These are phyloP conservation scores for Tetrapisispora fleetii DNA, from an alignment of 805 yeast genomes.

Conservation along the genomic window DNA sequence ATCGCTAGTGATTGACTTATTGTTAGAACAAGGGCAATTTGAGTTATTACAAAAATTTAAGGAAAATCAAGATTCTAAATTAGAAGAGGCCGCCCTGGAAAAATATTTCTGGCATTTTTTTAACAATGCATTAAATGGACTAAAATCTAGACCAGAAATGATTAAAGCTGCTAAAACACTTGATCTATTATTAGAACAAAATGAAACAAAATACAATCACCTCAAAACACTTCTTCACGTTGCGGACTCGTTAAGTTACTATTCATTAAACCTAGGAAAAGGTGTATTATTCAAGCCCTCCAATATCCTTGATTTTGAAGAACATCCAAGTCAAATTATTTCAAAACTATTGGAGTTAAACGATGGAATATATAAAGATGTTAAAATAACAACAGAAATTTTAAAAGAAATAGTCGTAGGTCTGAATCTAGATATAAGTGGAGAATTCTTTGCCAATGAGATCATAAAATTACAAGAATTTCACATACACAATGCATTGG, in stretches of 20 bases:
- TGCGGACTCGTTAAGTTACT: conserved; percentile 24
- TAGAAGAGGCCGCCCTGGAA: conserved; percentile 13
- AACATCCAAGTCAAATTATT: conserved; percentile 31
- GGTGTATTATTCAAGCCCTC: conserved; percentile 33
- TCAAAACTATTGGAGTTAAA: conserved; percentile 44
- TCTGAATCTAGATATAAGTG: conserved; percentile 18
- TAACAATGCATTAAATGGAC: conserved; percentile 36
- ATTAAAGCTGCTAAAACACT: conserved; percentile 28
- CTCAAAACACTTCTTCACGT: conserved; percentile 20
- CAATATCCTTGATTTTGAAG: conserved; percentile 26
- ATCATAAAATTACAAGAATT: conserved; percentile 31
- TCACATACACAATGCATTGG: conserved; percentile 60
- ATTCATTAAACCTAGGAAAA: conserved; percentile 25
- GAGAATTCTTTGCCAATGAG: neutral
- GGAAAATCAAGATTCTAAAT: conserved; percentile 4
- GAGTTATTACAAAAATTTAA: conserved; percentile 16
- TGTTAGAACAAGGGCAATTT: conserved; percentile 25
- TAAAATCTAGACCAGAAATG: conserved; percentile 32
- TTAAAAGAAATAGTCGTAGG: conserved; percentile 35
- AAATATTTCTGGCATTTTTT: conserved; percentile 35
- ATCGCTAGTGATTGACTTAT: conserved; percentile 18
- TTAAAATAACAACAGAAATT: conserved; percentile 33
- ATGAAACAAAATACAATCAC: conserved; percentile 5
- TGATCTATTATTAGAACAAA: conserved; percentile 8
- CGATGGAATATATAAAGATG: conserved; percentile 38